Evolutionary conservation across 192 early-diverging fungal genomes (phyloP).

Genomic region (Kickxella alabastrina): DNA sequence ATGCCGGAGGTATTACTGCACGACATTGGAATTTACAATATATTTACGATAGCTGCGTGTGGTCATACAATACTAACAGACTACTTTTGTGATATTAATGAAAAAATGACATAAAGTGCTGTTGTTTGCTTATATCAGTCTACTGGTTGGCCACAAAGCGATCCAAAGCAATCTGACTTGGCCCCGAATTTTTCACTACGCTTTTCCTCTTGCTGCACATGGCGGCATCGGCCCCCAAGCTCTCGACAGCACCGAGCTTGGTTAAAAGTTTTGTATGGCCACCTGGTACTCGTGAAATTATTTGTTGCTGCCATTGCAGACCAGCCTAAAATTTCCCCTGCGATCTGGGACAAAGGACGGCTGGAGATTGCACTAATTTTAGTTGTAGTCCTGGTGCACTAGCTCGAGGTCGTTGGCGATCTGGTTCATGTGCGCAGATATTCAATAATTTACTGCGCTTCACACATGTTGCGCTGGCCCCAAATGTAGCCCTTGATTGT

Average conservation of each 20-base stretch:
- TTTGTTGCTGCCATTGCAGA: slow-evolving; percentile 25
- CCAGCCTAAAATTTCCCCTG: slow-evolving; percentile 29
- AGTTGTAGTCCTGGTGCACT: slow-evolving; percentile 33
- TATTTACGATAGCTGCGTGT: too few species aligned
- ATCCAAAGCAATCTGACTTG: slow-evolving; percentile 29
- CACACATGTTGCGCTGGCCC: slow-evolving; percentile 1
- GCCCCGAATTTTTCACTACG: slow-evolving; percentile 35
- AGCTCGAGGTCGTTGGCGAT: slow-evolving; percentile 28
- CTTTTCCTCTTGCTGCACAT: slow-evolving; percentile 24
- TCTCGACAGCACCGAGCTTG: slow-evolving; percentile 23
- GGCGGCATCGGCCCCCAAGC: slow-evolving; percentile 16
- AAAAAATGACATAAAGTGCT: too few species aligned
- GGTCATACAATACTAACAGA: too few species aligned
- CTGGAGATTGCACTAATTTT: slow-evolving; percentile 29
- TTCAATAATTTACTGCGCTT: not conserved
- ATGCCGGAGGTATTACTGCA: too few species aligned
- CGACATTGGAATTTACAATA: too few species aligned
- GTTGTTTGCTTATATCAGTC: slow-evolving; percentile 25
- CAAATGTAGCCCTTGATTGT: slow-evolving; percentile 25
- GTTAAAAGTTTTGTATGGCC: slow-evolving; percentile 19
- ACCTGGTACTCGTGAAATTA: slow-evolving; percentile 41
- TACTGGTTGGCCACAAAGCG: slow-evolving; percentile 36
- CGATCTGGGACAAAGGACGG: slow-evolving; percentile 43
- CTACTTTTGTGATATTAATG: too few species aligned
- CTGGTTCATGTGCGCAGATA: slow-evolving; percentile 11